Conservation (phyloP, 202 grass and related monocot species). For the Setaria viridis region DNA sequence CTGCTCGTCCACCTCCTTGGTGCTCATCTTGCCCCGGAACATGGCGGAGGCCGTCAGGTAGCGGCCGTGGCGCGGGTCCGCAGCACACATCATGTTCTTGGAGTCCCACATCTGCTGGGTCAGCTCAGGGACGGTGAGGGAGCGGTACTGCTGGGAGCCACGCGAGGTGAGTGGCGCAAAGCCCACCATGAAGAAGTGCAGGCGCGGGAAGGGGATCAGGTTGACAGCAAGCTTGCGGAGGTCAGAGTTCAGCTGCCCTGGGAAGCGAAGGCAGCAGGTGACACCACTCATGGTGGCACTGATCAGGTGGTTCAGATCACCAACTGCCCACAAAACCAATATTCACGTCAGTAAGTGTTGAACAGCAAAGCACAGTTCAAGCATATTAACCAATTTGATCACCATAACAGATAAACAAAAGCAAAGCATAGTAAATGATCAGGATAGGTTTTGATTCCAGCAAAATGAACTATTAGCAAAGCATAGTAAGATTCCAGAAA, state of each 20-base stretch:
- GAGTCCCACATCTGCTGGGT: slow-evolving; percentile 89
- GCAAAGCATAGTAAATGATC: background rate
- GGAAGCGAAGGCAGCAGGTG: slow-evolving; percentile 85
- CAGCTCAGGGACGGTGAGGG: slow-evolving; percentile 79
- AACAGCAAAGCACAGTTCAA: background rate
- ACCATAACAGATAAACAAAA: background rate
- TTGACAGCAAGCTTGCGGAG: slow-evolving; percentile 88
- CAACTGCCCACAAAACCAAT: slow-evolving; percentile 56
- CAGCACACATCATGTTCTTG: slow-evolving; percentile 94
- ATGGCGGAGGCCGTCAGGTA: slow-evolving; percentile 77
- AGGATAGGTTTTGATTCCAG: background rate
- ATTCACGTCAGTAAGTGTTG: slow-evolving; percentile 14
- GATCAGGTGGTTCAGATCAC: slow-evolving; percentile 88
- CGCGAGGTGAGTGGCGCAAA: slow-evolving; percentile 81
- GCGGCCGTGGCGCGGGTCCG: slow-evolving; percentile 66
- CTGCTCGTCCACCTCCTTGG: slow-evolving; percentile 88
- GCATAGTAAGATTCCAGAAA: background rate
- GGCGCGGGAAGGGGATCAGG: slow-evolving; percentile 80
- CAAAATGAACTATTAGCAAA: background rate
- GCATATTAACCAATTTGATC: background rate
- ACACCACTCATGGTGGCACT: slow-evolving; percentile 84
- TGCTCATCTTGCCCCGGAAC: slow-evolving; percentile 92
- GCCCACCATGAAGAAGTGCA: slow-evolving; percentile 92
- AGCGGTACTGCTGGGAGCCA: slow-evolving; percentile 82
- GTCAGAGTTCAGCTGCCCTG: slow-evolving; percentile 83